Evolutionary conservation across 441 rosid species (phyloP).

Genomic region (Mallotus repandus): DNA sequence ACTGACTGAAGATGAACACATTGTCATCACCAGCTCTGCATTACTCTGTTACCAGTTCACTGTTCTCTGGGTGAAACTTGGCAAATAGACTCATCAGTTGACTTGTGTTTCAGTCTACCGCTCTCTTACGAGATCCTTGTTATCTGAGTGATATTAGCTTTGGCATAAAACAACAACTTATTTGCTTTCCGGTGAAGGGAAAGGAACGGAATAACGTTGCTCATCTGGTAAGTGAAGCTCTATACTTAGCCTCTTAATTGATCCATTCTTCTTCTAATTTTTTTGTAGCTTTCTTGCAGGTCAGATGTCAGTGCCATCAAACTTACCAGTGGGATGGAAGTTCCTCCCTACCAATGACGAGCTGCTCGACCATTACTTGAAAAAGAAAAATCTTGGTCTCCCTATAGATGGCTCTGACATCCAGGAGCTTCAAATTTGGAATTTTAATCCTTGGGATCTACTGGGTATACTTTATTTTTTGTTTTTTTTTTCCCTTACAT

Average conservation of each 20-base stretch:
- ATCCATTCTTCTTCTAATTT: neutral
- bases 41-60: neutral
- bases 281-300: neutral
- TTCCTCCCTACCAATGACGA: constrained; percentile 44
- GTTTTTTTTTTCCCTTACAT: no score
- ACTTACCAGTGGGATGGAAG: constrained; percentile 34
- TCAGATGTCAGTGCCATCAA: neutral
- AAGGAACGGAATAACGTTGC: neutral
- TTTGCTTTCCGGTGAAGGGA: neutral
- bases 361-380: constrained; percentile 32
- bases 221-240: constrained; percentile 2
- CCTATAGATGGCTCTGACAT: no score
- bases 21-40: neutral
- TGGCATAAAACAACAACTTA: neutral
- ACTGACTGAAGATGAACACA: neutral
- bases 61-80: no score
- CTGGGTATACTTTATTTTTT: no score
- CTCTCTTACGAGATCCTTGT: no score
- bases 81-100: no score
- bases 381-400: no score
- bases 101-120: no score
- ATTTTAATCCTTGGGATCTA: constrained; percentile 47
- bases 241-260: neutral
- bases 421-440: constrained; percentile 36
- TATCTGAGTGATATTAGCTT: no score